Base-by-base conservation (phyloP, 1,139 yeast genomes). In the Hyphopichia khmerensis region DNA sequence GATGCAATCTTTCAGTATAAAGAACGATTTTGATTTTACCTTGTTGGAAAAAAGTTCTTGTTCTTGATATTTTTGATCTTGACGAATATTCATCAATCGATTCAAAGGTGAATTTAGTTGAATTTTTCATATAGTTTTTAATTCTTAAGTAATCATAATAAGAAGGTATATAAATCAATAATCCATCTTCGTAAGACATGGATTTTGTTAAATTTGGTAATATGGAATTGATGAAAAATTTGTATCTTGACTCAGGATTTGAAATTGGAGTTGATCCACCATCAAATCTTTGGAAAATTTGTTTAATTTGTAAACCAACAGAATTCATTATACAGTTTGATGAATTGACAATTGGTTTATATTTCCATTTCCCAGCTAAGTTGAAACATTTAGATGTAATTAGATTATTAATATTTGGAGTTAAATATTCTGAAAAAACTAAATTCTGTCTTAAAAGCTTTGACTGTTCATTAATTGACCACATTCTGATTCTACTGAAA, bases 1-100 rank as follows among this genome's bases (percentile, higher is more conserved):
- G 95, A 60, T 93, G 99, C 60, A 91, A 71, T 73, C 99, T 85
- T 56, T 93, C 98, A 0, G 97, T 88, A 64, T 90, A 90, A 16
- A 93, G 63, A 65, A 95, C 60, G 29, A 91, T 77, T 54, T 88
- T 87, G 35, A 79, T 74, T 43, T 82, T 77, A 1, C 93, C 90
- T 37, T 69, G 66, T 9, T 70, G 70, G 58, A 93, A 93, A 33
- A 75, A 68, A 6, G 88, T 77, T 53, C 99, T 76, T 15, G 84
- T 80, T 42, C 88, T 75, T 1, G 91, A 80, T 33, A 89, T 62
- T 45, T 86, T 85, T 13, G 87, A 74, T 50, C 80, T 87, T 3
- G 80, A 65, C 3, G 95, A 75, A 63, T 93, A 93, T 64, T 93
- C 99, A 57, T 90, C 95, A 40, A 86, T 74, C 26, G 84, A 79